Conservation (phyloP, 371 early-diverging fungal genomes). For the Neoconidiobolus thromboides region DNA sequence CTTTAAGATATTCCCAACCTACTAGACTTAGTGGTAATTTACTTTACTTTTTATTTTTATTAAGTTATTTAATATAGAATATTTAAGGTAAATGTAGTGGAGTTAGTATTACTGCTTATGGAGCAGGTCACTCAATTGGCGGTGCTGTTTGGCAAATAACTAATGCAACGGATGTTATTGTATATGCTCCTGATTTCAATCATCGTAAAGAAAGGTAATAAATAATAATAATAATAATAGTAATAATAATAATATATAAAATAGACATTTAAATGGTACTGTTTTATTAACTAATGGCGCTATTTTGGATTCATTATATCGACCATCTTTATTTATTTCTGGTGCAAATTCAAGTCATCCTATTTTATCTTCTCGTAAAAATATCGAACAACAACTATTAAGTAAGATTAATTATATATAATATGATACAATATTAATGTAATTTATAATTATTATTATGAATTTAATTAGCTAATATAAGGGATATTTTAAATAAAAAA, state of each 20-base stretch:
- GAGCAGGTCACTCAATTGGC: conserved; percentile 94
- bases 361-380: conserved; percentile 43
- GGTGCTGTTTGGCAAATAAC: conserved; percentile 95
- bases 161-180: conserved; percentile 80
- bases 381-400: conserved; percentile 51
- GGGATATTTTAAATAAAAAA: conserved; percentile 11
- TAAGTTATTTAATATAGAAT: background rate
- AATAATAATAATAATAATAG: background rate
- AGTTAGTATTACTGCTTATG: conserved; percentile 77
- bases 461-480: too few relatives aligned
- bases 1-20: conserved; percentile 86
- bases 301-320: conserved; percentile 46
- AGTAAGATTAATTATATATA: conserved; percentile 17
- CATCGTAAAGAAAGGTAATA: conserved; percentile 79
- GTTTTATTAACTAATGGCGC: conserved; percentile 47
- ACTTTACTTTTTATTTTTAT: background rate
- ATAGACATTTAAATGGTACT: conserved; percentile 69
- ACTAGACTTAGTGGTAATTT: conserved; percentile 34
- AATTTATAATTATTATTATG: conserved; percentile 35
- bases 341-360: conserved; percentile 63
- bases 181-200: conserved; percentile 93
- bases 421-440: conserved; percentile 17
- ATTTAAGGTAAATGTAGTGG: conserved; percentile 54
- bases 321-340: conserved; percentile 80
- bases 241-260: background rate